A percentile compares a stretch with the other conserved stretches of the same genome.
Conservation (phyloP, 352 stramenopile genomes). For the Pilasporangium apinafurcum region DNA sequence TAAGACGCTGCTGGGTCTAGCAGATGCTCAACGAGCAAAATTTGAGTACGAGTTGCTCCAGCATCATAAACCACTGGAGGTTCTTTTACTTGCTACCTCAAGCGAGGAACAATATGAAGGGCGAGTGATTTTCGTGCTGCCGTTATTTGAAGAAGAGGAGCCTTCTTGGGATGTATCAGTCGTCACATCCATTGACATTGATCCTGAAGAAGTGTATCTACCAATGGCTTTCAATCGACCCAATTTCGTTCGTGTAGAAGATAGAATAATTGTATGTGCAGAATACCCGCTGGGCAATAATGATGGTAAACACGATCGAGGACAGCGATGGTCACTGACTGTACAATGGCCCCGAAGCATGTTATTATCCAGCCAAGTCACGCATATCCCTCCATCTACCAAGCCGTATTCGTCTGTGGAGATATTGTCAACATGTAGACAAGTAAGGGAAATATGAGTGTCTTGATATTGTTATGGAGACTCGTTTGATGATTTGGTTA, state of each 20-base stretch:
- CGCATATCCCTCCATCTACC: slow-evolving; percentile 15
- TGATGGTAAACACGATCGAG: background rate
- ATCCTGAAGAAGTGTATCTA: slow-evolving; percentile 13
- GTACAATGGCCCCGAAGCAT: slow-evolving; percentile 26
- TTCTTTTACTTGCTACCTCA: slow-evolving; percentile 15
- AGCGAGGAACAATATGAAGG: background rate
- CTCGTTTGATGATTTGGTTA: background rate
- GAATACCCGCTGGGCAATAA: background rate
- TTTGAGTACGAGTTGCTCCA: slow-evolving; percentile 46
- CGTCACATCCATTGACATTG: slow-evolving; percentile 3
- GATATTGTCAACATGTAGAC: slow-evolving; percentile 20
- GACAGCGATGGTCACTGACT: background rate
- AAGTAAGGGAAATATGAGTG: slow-evolving; percentile 10
- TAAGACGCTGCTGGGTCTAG: slow-evolving; percentile 6
- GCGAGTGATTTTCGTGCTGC: slow-evolving; percentile 24
- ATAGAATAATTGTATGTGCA: slow-evolving; percentile 3
- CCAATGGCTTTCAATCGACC: slow-evolving; percentile 18
- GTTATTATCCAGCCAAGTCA: slow-evolving; percentile 31
- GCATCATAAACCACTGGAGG: slow-evolving; percentile 19
- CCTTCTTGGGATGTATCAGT: slow-evolving; percentile 10
- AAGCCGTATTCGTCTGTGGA: slow-evolving; percentile 26
- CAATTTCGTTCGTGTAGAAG: slow-evolving; percentile 11
- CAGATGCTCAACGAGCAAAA: slow-evolving; percentile 11
- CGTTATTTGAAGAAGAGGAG: slow-evolving; percentile 20
- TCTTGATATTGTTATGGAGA: background rate